Evolutionary conservation across 2,329 filamentous ascomycete species (phyloP), one percentile per base, ranked within the genome.

Genomic region (Penicillium brevicompactum): DNA sequence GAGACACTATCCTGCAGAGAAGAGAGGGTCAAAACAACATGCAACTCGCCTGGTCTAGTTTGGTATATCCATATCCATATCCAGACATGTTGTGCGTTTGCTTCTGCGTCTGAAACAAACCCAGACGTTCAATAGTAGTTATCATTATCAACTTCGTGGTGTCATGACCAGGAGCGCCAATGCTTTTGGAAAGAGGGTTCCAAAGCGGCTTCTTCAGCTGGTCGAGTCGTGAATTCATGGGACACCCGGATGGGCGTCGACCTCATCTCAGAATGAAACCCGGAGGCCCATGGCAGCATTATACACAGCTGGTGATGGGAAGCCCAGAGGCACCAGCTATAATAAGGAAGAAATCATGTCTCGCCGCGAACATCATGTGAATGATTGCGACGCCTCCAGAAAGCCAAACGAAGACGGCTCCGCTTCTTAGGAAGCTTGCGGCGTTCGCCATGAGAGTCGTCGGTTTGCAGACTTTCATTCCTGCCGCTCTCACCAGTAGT

Each of bases 351-450:
- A 47, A 53, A 50, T 70, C 63, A 72, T n/a, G 63, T 67, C 51
- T 71, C 70, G 34, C 70, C 69, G 24, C 66, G 66, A 38, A 72
- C 60, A 49, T 72, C 70, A 16, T 67, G 65, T 24, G 69, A 66
- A 48, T 70, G 62, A 49, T 63, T 62, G 50, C 69, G 70, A 44
- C 73, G 72, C 50, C 71, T 73, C 74, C 74, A 76, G 45, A 76
- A 76, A 31, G 74, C 74, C 51, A 76, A 63, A 38, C 74, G 70
- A 42, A 76, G 64, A 13, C 74, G 70, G 52, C 74, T 76, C 45
- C 70, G 66, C 16, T 70, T 68, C 55, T 75, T 75, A 13, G 69
- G 68, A 41, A 75, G 61, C 48, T 62, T 61, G n/a, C 66, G 67
- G 27, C 56, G 55, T 21, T 66, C 65, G 53, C 59, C 58, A 27